These are phyloP conservation scores for Fusarium sp. DNA, from an alignment of 2,329 filamentous ascomycete genomes.

Conservation along the genomic window DNA sequence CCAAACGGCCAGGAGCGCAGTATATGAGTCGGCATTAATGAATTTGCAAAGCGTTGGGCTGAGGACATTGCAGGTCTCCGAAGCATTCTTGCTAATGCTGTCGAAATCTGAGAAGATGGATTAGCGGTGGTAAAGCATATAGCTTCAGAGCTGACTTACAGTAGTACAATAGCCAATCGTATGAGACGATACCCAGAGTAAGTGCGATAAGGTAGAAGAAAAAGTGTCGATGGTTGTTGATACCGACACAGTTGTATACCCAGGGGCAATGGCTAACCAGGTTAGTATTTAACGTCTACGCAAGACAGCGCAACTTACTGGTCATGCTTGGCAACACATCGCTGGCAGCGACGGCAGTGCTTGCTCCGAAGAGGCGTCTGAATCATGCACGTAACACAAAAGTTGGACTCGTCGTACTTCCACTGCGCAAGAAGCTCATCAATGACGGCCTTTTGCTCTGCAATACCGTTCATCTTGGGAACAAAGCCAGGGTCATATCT, in stretches of 20 bases:
- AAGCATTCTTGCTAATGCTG: conserved; percentile 67
- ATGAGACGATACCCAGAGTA: conserved; percentile 79
- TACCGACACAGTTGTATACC: conserved; percentile 96
- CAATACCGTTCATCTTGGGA: conserved; percentile 89
- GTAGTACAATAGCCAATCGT: conserved; percentile 79
- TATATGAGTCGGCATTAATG: conserved; percentile 87
- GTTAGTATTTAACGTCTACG: conserved; percentile 41
- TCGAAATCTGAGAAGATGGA: conserved; percentile 70
- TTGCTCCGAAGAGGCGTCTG: conserved; percentile 93
- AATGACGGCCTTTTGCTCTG: conserved; percentile 90
- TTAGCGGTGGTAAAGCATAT: conserved; percentile 16
- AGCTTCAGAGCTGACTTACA: conserved; percentile 67
- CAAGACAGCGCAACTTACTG: conserved; percentile 73
- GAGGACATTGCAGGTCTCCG: conserved; percentile 79
- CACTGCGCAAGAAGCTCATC: conserved; percentile 86
- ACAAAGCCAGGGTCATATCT: conserved; percentile 91
- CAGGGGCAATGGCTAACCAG: conserved; percentile 88
- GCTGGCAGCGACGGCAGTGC: conserved; percentile 91
- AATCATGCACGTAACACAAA: conserved; percentile 96
- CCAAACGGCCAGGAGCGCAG: conserved; percentile 85
- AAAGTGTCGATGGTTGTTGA: conserved; percentile 97
- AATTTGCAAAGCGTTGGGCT: conserved; percentile 81
- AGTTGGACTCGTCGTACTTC: conserved; percentile 95
- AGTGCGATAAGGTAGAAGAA: conserved; percentile 88
- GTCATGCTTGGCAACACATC: conserved; percentile 96